phyloP scores from a whole-genome alignment of 495 filamentous ascomycete species.

The Hyaloscypha finlandica region DNA sequence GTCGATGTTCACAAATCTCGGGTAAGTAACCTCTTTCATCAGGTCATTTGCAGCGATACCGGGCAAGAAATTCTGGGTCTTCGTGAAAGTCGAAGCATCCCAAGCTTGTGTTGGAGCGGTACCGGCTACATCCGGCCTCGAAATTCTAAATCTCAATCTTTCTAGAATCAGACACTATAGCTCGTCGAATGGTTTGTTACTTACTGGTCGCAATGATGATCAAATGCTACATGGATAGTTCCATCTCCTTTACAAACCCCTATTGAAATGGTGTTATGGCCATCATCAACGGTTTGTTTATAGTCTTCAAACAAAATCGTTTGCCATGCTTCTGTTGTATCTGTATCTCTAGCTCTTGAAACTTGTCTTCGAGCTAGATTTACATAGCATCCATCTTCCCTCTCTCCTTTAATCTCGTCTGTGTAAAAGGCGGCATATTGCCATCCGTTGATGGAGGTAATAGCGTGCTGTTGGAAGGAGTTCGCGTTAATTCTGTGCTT shows the following conservation, averaged over 20 bases:
- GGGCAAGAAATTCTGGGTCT: slow-evolving; percentile 32
- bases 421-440: slow-evolving; percentile 41
- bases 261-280: slow-evolving; percentile 39
- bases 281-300: slow-evolving; percentile 36
- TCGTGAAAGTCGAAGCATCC: slow-evolving; percentile 31
- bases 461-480: slow-evolving; percentile 36
- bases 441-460: slow-evolving; percentile 37
- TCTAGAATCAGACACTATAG: not conserved
- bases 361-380: slow-evolving; percentile 25
- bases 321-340: slow-evolving; percentile 26
- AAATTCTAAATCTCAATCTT: slow-evolving; percentile 33
- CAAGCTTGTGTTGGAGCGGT: slow-evolving; percentile 25
- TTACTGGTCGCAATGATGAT: slow-evolving; percentile 30
- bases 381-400: slow-evolving; percentile 23
- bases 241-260: slow-evolving; percentile 37
- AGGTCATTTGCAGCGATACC: slow-evolving; percentile 27
- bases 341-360: slow-evolving; percentile 9
- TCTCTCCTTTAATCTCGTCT: slow-evolving; percentile 23
- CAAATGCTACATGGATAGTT: slow-evolving; percentile 37
- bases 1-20: slow-evolving; percentile 35
- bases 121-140: slow-evolving; percentile 30
- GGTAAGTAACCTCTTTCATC: slow-evolving; percentile 39
- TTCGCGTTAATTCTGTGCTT: slow-evolving; percentile 36
- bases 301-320: slow-evolving; percentile 36
- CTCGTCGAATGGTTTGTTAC: not conserved